Conservation (phyloP, 2,329 filamentous ascomycete species). For the Apiospora koreana region DNA sequence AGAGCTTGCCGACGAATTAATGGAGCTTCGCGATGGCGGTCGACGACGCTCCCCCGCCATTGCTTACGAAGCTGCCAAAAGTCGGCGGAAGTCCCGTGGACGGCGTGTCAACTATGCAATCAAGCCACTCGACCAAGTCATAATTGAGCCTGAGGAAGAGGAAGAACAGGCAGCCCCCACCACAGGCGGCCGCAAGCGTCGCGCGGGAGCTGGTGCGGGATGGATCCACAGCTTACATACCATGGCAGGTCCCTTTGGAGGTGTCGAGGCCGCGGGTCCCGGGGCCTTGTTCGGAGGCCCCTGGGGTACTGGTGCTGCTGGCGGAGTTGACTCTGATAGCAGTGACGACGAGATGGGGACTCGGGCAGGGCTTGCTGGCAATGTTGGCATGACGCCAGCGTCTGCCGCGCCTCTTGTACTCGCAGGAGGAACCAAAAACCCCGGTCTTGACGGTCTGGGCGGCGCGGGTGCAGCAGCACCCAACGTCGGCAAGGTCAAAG, state of each 20-base stretch:
- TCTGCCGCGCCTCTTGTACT: constrained; percentile 50
- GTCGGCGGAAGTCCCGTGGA: constrained; percentile 48
- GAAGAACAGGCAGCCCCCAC: constrained; percentile 66
- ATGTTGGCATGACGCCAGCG: constrained; percentile 63
- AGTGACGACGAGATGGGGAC: constrained; percentile 88
- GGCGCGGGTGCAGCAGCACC: constrained; percentile 55
- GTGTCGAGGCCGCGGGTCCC: constrained; percentile 64
- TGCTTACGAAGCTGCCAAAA: constrained; percentile 56
- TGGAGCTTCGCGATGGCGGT: constrained; percentile 58
- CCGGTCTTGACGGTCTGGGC: constrained; percentile 41
- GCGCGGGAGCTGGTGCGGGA: constrained; percentile 58
- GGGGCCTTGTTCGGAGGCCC: constrained; percentile 73
- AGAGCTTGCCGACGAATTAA: constrained; percentile 66
- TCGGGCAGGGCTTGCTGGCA: constrained; percentile 58
- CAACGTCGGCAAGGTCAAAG: constrained; percentile 91
- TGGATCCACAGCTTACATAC: constrained; percentile 86
- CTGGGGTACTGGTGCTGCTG: constrained; percentile 67
- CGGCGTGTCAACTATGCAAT: constrained; percentile 86
- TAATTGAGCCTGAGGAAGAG: constrained; percentile 59
- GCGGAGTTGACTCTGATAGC: constrained; percentile 88
- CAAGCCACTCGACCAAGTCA: constrained; percentile 68
- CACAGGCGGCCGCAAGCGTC: constrained; percentile 66
- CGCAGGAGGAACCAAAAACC: constrained; percentile 33
- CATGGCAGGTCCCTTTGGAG: constrained; percentile 90
- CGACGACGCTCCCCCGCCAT: constrained; percentile 57